Evolutionary conservation across 225 moss, liverwort and hornwort species (phyloP).

Genomic region (Sphagnum tenellum): DNA sequence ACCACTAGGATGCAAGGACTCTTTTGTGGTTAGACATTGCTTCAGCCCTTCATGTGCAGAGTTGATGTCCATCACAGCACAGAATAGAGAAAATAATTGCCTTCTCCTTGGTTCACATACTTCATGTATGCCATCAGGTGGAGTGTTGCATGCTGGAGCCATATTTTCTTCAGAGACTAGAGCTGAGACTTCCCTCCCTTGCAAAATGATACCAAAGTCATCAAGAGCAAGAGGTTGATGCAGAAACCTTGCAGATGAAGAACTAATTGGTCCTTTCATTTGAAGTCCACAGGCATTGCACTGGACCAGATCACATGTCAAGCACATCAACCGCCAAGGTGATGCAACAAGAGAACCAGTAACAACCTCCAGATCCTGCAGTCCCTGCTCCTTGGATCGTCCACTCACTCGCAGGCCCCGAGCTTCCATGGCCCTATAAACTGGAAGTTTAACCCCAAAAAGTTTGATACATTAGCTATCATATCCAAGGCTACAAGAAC

Average conservation of each 20-base stretch:
- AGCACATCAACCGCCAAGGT: conserved; percentile 9
- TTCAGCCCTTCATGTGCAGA: background rate
- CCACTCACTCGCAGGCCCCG: conserved; percentile 11
- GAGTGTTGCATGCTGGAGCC: background rate
- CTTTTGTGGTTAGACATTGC: background rate
- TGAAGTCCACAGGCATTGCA: conserved; percentile 10
- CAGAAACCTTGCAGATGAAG: background rate
- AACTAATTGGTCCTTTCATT: conserved; percentile 1
- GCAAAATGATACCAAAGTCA: conserved; percentile 10
- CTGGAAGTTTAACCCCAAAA: background rate
- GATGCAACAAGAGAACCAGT: conserved; percentile 6
- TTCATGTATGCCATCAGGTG: conserved; percentile 1
- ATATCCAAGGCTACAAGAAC: background rate
- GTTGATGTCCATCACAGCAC: conserved; percentile 10
- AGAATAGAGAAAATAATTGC: conserved; percentile 8
- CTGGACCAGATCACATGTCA: conserved; percentile 9
- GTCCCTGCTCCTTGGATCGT: conserved; percentile 10
- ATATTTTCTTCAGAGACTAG: too few species aligned
- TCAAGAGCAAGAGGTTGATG: conserved; percentile 2
- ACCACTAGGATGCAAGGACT: too few species aligned
- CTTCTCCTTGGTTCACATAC: conserved; percentile 4
- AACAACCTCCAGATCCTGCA: conserved; percentile 4
- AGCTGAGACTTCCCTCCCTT: conserved; percentile 4
- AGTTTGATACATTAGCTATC: too few species aligned
- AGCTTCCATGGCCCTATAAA: conserved; percentile 11